Evolutionary conservation across 495 filamentous ascomycete genomes (phyloP).

Genomic region (Penicillium tannophilum): DNA sequence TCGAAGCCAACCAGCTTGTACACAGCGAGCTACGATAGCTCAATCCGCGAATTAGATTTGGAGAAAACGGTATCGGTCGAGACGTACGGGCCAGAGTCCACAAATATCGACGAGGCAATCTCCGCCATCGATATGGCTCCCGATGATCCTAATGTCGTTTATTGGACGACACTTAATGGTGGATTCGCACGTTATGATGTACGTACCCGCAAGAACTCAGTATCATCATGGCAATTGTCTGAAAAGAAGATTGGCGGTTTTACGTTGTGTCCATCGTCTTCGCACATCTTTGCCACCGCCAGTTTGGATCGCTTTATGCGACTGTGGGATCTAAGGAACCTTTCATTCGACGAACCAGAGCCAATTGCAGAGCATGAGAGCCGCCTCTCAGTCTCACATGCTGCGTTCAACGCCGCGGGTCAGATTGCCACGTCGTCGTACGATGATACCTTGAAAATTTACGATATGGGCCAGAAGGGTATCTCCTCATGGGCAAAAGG

Average conservation of each 20-base stretch:
- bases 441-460: conserved; percentile 93
- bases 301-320: conserved; percentile 87
- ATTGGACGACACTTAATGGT: conserved; percentile 87
- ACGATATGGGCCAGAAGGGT: conserved; percentile 68
- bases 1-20: conserved; percentile 69
- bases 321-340: conserved; percentile 89
- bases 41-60: conserved; percentile 84
- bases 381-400: conserved; percentile 84
- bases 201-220: conserved; percentile 55
- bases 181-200: conserved; percentile 77
- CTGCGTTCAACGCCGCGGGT: conserved; percentile 79
- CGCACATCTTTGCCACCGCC: conserved; percentile 86
- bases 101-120: conserved; percentile 71
- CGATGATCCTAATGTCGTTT: conserved; percentile 69
- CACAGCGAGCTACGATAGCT: conserved; percentile 92
- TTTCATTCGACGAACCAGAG: conserved; percentile 61
- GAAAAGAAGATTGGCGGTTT: conserved; percentile 98
- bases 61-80: conserved; percentile 75
- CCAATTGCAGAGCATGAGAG: conserved; percentile 81
- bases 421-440: conserved; percentile 90
- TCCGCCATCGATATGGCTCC: conserved; percentile 78
- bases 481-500: conserved; percentile 61
- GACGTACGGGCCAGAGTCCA: conserved; percentile 71
- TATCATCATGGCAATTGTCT: conserved; percentile 71
- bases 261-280: conserved; percentile 71